phyloP scores from a whole-genome alignment of 495 filamentous ascomycete genomes.

The Aspergillus steynii region DNA sequence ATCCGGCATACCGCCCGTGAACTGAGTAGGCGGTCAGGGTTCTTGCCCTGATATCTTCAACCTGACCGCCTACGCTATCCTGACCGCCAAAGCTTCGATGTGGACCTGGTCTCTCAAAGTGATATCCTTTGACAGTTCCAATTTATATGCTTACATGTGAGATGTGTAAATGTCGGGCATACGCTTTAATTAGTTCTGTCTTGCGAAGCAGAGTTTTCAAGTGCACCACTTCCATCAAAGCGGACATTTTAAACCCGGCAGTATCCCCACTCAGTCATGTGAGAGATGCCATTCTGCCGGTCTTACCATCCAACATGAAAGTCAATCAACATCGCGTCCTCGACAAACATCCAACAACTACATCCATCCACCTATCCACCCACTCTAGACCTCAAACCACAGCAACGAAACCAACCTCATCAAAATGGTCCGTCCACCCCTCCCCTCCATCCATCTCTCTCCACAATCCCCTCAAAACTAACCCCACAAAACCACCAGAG shows the following conservation, averaged over 20 bases:
- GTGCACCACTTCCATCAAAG: too few relatives aligned
- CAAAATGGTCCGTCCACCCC: slow-evolving; percentile 24
- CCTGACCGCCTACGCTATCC: too few relatives aligned
- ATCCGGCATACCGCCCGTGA: neutral
- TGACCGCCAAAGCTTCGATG: too few relatives aligned
- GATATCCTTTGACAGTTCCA: too few relatives aligned
- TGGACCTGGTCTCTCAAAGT: too few relatives aligned
- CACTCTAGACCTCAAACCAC: neutral
- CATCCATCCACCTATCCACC: neutral
- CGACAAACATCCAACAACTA: neutral
- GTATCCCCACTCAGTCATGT: too few relatives aligned
- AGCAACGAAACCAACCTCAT: neutral
- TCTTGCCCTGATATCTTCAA: neutral
- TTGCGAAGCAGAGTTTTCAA: too few relatives aligned
- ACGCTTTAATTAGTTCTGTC: too few relatives aligned
- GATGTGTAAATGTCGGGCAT: too few relatives aligned
- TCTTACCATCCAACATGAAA: neutral
- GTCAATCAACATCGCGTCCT: too few relatives aligned
- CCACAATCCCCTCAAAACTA: slow-evolving; percentile 6
- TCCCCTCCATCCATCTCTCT: neutral
- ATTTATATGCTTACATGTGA: too few relatives aligned
- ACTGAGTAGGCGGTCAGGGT: neutral
- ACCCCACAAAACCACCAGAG: slow-evolving; percentile 51
- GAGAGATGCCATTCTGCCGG: neutral
- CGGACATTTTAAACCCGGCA: too few relatives aligned